A percentile compares a stretch with the other conserved stretches of the same genome.
phyloP scores from a whole-genome alignment of 129 eudicot species.

The Apium graveolens region DNA sequence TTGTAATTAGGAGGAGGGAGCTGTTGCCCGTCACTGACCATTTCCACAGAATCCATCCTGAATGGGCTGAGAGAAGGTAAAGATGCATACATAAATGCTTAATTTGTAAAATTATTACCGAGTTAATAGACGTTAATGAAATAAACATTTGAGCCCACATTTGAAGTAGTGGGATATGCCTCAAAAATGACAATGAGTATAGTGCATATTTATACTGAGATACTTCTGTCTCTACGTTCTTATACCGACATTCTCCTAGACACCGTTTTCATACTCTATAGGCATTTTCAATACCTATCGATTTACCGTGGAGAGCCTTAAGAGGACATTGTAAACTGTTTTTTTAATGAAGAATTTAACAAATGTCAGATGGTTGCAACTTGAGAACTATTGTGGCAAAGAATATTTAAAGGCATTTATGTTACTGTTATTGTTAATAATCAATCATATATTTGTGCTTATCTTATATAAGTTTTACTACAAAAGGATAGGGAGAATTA shows the following conservation, averaged over 20 bases:
- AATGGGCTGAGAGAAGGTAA: conserved; percentile 52
- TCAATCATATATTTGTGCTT: neutral
- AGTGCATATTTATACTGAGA: neutral
- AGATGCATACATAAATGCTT: neutral
- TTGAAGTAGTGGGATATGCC: neutral
- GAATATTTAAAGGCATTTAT: neutral
- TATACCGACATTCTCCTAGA: neutral
- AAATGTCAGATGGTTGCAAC: neutral
- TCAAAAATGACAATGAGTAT: neutral
- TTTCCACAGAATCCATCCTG: conserved; percentile 39
- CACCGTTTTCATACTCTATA: neutral
- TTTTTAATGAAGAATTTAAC: neutral
- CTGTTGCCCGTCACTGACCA: conserved; percentile 74
- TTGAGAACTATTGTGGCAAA: neutral
- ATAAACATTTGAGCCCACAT: neutral
- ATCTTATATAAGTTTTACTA: neutral
- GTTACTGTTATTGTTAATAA: neutral
- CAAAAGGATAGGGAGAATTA: neutral
- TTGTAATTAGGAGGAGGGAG: conserved; percentile 68
- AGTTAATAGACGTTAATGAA: neutral
- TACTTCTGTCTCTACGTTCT: neutral
- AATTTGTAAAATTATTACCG: neutral
- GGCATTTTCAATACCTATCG: neutral
- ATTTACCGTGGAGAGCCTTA: neutral
- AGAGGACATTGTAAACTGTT: neutral